phyloP scores from a whole-genome alignment of 768 basidiomycete genomes.

The Sarcomyxa edulis region DNA sequence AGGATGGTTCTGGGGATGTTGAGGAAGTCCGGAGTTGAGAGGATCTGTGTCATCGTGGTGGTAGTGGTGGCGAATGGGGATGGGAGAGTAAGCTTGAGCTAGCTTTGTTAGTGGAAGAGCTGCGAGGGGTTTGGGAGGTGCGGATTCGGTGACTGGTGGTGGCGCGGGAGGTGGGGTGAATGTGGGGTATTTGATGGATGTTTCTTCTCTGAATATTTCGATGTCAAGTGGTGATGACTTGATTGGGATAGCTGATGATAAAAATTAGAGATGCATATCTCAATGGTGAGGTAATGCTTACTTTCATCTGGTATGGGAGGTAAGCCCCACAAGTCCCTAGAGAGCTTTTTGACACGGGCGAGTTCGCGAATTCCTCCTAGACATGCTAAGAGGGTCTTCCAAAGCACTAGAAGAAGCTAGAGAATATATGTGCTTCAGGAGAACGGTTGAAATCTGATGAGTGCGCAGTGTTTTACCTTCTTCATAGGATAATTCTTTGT shows the following conservation, averaged over 20 bases:
- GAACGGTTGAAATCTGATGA: no score
- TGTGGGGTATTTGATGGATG: conserved; percentile 92
- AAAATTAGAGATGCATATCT: conserved; percentile 2
- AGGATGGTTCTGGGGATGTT: conserved; percentile 24
- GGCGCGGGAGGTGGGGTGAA: conserved; percentile 61
- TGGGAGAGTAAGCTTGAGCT: conserved; percentile 88
- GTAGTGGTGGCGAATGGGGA: conserved; percentile 91
- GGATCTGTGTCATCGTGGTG: conserved; percentile 73
- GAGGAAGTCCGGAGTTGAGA: conserved; percentile 35
- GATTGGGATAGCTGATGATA: conserved; percentile 50
- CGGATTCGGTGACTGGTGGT: conserved; percentile 23
- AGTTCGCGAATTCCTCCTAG: conserved; percentile 91
- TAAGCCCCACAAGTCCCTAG: conserved; percentile 81
- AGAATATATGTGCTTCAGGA: conserved; percentile 7
- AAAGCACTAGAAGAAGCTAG: conserved; percentile 86
- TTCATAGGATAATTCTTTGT: conserved; percentile 97
- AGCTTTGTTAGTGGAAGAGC: conserved; percentile 47
- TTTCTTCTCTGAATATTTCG: conserved; percentile 84
- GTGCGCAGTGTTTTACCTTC: no score
- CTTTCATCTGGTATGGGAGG: conserved; percentile 46
- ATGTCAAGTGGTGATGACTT: conserved; percentile 92
- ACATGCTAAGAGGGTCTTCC: conserved; percentile 91
- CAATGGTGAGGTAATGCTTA: conserved; percentile 10
- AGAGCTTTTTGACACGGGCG: conserved; percentile 73
- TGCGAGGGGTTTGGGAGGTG: conserved; percentile 23